Evolutionary conservation across 345 rosid genomes (phyloP).

Genomic region (Pistacia vera): DNA sequence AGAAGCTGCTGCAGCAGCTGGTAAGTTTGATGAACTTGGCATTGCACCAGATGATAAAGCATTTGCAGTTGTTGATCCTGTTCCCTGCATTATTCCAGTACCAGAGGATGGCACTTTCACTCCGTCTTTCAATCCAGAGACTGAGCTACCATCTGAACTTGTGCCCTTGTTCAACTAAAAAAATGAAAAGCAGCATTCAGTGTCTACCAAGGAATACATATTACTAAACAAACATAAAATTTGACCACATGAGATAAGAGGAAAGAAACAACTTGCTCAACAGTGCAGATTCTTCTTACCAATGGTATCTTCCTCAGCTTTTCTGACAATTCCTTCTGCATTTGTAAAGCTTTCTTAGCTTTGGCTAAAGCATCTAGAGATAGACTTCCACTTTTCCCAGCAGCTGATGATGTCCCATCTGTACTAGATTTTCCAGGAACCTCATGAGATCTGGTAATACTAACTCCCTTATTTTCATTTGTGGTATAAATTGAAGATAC

Average conservation of each 20-base stretch:
- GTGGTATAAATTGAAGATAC: conserved; percentile 95
- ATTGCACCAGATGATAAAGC: conserved; percentile 29
- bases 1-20: conserved; percentile 35
- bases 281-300: conserved; percentile 41
- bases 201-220: background rate
- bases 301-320: conserved; percentile 65
- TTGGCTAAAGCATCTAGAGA: conserved; percentile 89
- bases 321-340: conserved; percentile 68
- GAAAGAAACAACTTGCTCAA: background rate
- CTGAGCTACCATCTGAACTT: conserved; percentile 42
- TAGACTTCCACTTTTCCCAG: conserved; percentile 75
- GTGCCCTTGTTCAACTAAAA: conserved; percentile 58
- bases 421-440: conserved; percentile 99
- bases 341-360: conserved; percentile 84
- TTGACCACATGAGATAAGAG: conserved; percentile 4
- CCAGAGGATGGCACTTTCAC: conserved; percentile 9
- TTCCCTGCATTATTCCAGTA: conserved; percentile 28
- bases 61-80: conserved; percentile 25
- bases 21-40: conserved; percentile 29
- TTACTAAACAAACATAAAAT: background rate
- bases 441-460: conserved; percentile 99
- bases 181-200: conserved; percentile 26
- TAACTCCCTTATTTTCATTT: conserved; percentile 99
- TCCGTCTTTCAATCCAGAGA: conserved; percentile 28
- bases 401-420: conserved; percentile 82